phyloP scores from a whole-genome alignment of 108 stramenopile genomes.

The Cyclotella sp. region DNA sequence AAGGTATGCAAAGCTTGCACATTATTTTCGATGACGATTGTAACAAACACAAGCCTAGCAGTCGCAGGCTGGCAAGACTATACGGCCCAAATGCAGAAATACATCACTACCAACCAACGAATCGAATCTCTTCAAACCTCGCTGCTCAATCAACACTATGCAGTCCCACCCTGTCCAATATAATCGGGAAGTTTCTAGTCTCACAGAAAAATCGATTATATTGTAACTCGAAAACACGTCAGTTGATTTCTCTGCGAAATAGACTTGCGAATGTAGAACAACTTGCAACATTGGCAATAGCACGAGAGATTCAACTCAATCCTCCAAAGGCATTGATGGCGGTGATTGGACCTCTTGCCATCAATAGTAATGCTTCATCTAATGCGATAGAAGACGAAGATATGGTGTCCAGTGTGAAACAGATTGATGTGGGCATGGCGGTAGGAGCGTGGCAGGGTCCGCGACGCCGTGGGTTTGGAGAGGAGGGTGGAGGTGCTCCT shows the following conservation, averaged over 20 bases:
- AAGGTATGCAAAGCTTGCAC: constrained; percentile 50
- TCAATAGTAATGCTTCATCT: not conserved
- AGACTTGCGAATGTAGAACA: constrained; percentile 65
- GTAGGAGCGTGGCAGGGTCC: constrained; percentile 69
- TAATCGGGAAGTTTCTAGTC: constrained; percentile 51
- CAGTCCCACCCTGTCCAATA: constrained; percentile 37
- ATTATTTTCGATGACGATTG: constrained; percentile 32
- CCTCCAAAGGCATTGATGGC: constrained; percentile 90
- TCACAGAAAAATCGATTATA: constrained; percentile 44
- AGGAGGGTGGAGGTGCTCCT: constrained; percentile 88
- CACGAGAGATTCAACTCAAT: constrained; percentile 66
- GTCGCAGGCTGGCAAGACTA: constrained; percentile 32
- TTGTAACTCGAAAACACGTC: constrained; percentile 16
- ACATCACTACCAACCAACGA: constrained; percentile 19
- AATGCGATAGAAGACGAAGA: constrained; percentile 36
- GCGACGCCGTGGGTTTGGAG: constrained; percentile 59
- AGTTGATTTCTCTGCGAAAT: constrained; percentile 49
- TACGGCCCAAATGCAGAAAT: constrained; percentile 52
- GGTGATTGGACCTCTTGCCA: constrained; percentile 62
- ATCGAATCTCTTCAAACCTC: not conserved
- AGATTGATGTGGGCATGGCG: constrained; percentile 31
- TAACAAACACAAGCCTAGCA: constrained; percentile 2
- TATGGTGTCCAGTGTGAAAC: not conserved
- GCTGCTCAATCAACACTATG: not conserved
- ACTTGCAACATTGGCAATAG: constrained; percentile 68